Percentiles rank a stretch among this genome's conserved stretches.
phyloP scores from a whole-genome alignment of 768 basidiomycete genomes.

The Serendipita indica region DNA sequence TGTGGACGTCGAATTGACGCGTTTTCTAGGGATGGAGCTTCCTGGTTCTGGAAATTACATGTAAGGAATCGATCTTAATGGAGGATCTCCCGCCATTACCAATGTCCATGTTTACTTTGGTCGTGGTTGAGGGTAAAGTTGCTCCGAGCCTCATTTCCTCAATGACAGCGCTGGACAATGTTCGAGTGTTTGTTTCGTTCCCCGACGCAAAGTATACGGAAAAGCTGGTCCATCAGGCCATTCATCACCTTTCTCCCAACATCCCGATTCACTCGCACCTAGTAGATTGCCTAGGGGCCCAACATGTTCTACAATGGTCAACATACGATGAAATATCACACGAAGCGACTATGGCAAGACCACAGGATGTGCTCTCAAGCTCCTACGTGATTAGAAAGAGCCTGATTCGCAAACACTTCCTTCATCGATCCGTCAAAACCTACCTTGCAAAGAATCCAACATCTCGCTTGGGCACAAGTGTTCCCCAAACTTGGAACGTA shows the following conservation, averaged over 20 bases:
- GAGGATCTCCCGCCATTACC: not conserved
- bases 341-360: conserved; percentile 42
- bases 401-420: conserved; percentile 86
- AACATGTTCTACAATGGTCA: conserved; percentile 57
- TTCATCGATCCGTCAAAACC: conserved; percentile 56
- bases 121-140: not conserved
- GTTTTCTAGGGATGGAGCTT: not conserved
- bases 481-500: conserved; percentile 68
- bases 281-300: not conserved
- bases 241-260: conserved; percentile 22
- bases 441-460: conserved; percentile 57
- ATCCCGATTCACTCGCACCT: conserved; percentile 12
- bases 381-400: conserved; percentile 84
- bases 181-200: conserved; percentile 35
- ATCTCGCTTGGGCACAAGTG: conserved; percentile 36
- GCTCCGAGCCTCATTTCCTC: too few species aligned
- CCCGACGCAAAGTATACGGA: conserved; percentile 40
- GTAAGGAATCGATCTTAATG: not conserved
- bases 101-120: too few species aligned
- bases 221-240: conserved; percentile 31
- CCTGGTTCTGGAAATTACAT: not conserved
- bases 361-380: conserved; percentile 46
- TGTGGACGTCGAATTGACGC: not conserved
- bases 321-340: conserved; percentile 81
- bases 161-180: too few species aligned